phyloP scores from a whole-genome alignment of 176 grass and related monocot species.

The Oryza meridionalis region DNA sequence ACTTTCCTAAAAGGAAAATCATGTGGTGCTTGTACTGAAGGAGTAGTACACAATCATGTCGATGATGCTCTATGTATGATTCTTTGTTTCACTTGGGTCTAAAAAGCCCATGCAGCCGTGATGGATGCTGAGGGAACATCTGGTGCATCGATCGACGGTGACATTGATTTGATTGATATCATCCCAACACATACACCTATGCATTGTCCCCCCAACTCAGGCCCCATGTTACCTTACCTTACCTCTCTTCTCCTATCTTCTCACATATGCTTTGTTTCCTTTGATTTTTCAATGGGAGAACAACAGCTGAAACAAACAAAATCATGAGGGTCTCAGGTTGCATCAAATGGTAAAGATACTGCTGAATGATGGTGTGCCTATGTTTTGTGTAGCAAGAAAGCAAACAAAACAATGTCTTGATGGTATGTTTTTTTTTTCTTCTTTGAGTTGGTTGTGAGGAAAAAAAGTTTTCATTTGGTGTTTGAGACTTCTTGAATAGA shows the following conservation, averaged over 20 bases:
- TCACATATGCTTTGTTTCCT: not conserved
- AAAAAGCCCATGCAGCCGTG: constrained; percentile 20
- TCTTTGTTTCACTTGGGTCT: not conserved
- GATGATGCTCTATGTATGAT: not conserved
- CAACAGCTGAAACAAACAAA: not conserved
- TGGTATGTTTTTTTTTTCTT: not conserved
- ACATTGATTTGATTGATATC: constrained; percentile 35
- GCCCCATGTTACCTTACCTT: not conserved
- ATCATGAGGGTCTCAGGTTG: not conserved
- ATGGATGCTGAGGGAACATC: constrained; percentile 34
- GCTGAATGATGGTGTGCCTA: not conserved
- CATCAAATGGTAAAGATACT: not conserved
- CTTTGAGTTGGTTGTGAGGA: not conserved
- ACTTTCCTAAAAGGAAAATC: not conserved
- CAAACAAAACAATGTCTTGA: not conserved
- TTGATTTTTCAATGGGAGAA: not conserved
- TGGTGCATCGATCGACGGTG: constrained; percentile 36
- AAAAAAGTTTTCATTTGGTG: not conserved
- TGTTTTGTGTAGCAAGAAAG: not conserved
- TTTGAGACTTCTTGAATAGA: not conserved
- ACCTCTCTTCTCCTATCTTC: too few species aligned
- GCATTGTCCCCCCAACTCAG: constrained; percentile 11
- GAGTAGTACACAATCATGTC: not conserved
- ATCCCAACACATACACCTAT: constrained; percentile 1
- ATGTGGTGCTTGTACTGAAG: not conserved